Evolutionary conservation across 495 filamentous ascomycete genomes (phyloP), one percentile per base, ranked within the genome.

Genomic region (Immersiella caudata): DNA sequence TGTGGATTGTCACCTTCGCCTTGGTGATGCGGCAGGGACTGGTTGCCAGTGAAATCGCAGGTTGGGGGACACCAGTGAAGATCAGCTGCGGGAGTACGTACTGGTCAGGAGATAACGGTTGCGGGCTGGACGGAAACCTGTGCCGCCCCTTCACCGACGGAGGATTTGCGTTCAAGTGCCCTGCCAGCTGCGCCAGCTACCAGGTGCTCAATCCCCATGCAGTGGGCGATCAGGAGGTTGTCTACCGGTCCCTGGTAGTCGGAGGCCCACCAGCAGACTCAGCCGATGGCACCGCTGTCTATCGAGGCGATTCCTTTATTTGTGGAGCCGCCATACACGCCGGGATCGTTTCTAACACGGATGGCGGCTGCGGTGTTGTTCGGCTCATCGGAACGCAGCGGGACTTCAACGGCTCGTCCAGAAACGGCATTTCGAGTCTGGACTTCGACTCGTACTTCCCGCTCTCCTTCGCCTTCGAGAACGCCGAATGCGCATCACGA

Each of bases 271-370:
- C 83, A 6, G 76, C 80, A n/a, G 76, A 79, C 8, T 33, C 29
- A 2, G 66, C 76, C 46, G 76, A 78, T 12, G 73, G 74, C 18
- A 73, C 83, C 56, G 79, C 84, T 0, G 73, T 90, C 20, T 96
- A 96, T 74, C 87, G 93, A 1, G 90, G 89, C 1, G 93, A 96
- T 74, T 94, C 91, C 50, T 93, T 92, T 73, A 87, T 96, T 63
- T 96, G 92, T 73, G 87, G 88, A 62, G 82, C 92, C 14, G 92
- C 91, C 1, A 89, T 96, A 60, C 92, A 96, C 73, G 84, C 90
- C 0, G 92, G 93, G 12, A 71, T 91, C 51, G 85, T 93, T 61
- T 85, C 85, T 16, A 84, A 93, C 68, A 75, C 82, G 0, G 80
- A 80, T 11, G 93, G 93, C 22, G 93, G 93, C 3, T 96, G 93